Evolutionary conservation across 2,329 filamentous ascomycete genomes (phyloP), one percentile per base, ranked within the genome.

Genomic region (Penicillium sp.): DNA sequence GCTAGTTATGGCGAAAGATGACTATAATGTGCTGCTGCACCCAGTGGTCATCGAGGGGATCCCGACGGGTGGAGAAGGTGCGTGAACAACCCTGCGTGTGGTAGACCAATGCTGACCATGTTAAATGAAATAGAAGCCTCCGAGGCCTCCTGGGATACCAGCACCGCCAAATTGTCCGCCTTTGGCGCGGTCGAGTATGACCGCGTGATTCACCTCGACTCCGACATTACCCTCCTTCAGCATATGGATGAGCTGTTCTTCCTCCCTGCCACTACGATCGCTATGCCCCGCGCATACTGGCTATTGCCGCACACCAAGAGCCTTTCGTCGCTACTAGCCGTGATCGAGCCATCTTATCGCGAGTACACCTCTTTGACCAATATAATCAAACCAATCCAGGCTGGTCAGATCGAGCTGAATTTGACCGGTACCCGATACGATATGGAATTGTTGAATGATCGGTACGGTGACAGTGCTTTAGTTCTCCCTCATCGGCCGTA

Each of bases 271-370:
- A 74, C 77, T 1, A 71, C 77, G 1, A 75, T 85, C 3, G 84
- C 84, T 2, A 83, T 87, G 77, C 82, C 85, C 1, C 78, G 81
- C 26, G 85, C 85, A 7, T 87, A 88, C 63, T 88, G 85, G 85
- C 70, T 81, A 1, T 72, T 78, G 4, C 77, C 77, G 0, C 69
- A 74, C 0, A 71, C 70, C 7, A 72, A 73, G 51, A 72, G 74
- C 2, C 71, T 87, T 9, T 80, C 81, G 0, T 81, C 80, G 2
- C 74, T 82, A 34, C 59, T 86, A 32, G 76, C 86, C 62, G 75
- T 86, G 3, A 68, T 86, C 34, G 70, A 81, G 39, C 84, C 85
- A 0, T 78, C 76, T 2, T 60, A 68, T 13, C 56, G 57, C 8
- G 81, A 85, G 65, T 71, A 57, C 38, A 55, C 54, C 32, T 52